Base-by-base conservation (phyloP, 345 rosid species). In the Noccaea caerulescens region DNA sequence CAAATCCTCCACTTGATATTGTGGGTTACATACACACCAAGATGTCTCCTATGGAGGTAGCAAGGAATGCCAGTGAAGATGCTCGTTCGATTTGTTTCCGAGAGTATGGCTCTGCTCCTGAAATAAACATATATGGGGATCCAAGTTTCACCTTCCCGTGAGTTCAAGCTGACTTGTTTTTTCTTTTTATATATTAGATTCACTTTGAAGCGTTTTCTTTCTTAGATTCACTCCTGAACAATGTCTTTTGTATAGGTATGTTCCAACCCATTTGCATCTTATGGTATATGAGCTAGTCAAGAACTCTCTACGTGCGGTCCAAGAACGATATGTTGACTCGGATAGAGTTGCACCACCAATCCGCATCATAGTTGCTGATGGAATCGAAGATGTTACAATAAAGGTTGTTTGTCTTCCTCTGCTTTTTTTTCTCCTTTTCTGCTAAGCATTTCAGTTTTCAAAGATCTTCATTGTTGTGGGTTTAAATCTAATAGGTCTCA, bases 211-310 rank as follows among this genome's bases (percentile, higher is more conserved):
- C 36, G 32, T 51, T 55, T 72, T 42, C 13, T 72, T 44, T 46
- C 25, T 13, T 11, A 0, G 23, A 20, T 20, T 20, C 23, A 20
- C 23, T 59, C 7, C 27, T 27, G 8, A 68, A n/a, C 63, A 1
- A 68, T 37, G 3, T 27, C 8, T 61, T 63, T 32, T 44, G 8
- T 66, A 43, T 80, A 94, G 96, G 69, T 91, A 95, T 58, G 98
- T 92, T 44, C 98, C 96, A 13, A 65, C 91, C 18, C 98, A 89
- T 75, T 88, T 95, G 87, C 97, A 95, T 66, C 88, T 89, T 30
- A 95, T 95, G 98, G 88, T 89, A 46, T 91, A 84, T 63, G 99
- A 94, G 86, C 75, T 94, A 83, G 98, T 94, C 54, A 92, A 91
- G 87, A 94, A 94, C 82, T 89, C 96, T 16, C 77, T 95, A 58